These are phyloP conservation scores for Mortierella sp. DNA, from an alignment of 371 early-diverging fungal genomes.

Conservation along the genomic window DNA sequence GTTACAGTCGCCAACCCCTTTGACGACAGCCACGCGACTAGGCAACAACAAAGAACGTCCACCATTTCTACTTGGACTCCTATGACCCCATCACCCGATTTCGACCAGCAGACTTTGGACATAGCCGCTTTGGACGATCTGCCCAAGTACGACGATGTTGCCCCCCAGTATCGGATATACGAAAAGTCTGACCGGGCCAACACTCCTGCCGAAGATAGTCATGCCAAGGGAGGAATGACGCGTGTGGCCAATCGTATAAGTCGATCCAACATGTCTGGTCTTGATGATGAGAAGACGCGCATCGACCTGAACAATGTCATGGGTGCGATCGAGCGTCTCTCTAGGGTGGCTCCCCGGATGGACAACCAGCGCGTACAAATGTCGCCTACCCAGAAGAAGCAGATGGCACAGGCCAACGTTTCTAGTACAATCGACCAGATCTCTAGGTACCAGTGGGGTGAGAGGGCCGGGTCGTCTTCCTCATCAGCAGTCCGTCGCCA, in stretches of 20 bases:
- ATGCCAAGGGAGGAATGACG: background rate
- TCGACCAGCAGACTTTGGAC: constrained; percentile 50
- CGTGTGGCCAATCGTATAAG: background rate
- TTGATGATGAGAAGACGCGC: constrained; percentile 56
- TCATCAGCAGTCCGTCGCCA: constrained; percentile 3
- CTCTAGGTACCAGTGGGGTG: constrained; percentile 54
- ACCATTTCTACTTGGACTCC: background rate
- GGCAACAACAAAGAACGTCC: constrained; percentile 7
- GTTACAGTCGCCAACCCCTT: constrained; percentile 4
- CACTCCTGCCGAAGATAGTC: background rate
- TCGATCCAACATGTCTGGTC: background rate
- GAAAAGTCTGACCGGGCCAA: constrained; percentile 27
- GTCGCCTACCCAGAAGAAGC: constrained; percentile 32
- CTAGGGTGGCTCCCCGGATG: constrained; percentile 62
- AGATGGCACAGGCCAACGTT: constrained; percentile 36
- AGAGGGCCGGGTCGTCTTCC: constrained; percentile 14
- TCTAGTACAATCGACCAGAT: constrained; percentile 57
- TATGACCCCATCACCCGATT: background rate
- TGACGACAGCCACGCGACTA: constrained; percentile 11
- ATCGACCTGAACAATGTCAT: constrained; percentile 65
- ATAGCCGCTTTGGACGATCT: constrained; percentile 30
- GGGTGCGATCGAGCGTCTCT: constrained; percentile 65
- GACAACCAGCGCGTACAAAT: constrained; percentile 66
- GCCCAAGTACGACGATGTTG: constrained; percentile 43
- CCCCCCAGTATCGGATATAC: constrained; percentile 25